Percentiles rank a stretch among this genome's conserved stretches.
phyloP scores from a whole-genome alignment of 2,329 filamentous ascomycete genomes.

The Orbilia javanica region DNA sequence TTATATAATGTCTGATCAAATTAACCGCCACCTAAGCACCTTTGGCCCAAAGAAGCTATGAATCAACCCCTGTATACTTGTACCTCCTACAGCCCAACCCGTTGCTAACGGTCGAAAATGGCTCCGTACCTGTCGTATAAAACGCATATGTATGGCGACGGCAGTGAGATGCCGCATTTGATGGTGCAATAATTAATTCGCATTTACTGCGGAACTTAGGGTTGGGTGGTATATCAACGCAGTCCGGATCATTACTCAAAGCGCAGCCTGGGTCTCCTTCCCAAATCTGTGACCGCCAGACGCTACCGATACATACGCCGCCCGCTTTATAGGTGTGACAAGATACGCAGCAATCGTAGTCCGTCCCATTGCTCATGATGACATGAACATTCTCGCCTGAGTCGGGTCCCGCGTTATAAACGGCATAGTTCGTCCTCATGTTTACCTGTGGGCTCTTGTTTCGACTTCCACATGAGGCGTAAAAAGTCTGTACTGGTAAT shows the following conservation, averaged over 20 bases:
- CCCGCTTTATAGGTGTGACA: constrained; percentile 20
- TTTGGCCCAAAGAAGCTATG: no score
- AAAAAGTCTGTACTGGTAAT: not conserved
- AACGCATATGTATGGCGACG: not conserved
- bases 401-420: not conserved
- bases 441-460: constrained; percentile 1
- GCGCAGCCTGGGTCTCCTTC: not conserved
- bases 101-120: constrained; percentile 13
- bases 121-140: not conserved
- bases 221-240: not conserved
- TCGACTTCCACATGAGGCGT: constrained; percentile 4
- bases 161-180: not conserved
- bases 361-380: constrained; percentile 6
- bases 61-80: not conserved
- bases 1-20: no score
- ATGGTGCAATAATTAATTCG: constrained; percentile 3
- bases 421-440: not conserved
- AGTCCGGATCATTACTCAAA: not conserved
- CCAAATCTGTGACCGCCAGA: not conserved
- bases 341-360: constrained; percentile 27
- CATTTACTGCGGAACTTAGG: constrained; percentile 11
- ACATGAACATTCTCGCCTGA: constrained; percentile 1
- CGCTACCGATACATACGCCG: constrained; percentile 20
- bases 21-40: no score
- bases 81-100: constrained; percentile 15